These are phyloP conservation scores for Fusarium redolens DNA, from an alignment of 2,329 filamentous ascomycete species.

Conservation along the genomic window DNA sequence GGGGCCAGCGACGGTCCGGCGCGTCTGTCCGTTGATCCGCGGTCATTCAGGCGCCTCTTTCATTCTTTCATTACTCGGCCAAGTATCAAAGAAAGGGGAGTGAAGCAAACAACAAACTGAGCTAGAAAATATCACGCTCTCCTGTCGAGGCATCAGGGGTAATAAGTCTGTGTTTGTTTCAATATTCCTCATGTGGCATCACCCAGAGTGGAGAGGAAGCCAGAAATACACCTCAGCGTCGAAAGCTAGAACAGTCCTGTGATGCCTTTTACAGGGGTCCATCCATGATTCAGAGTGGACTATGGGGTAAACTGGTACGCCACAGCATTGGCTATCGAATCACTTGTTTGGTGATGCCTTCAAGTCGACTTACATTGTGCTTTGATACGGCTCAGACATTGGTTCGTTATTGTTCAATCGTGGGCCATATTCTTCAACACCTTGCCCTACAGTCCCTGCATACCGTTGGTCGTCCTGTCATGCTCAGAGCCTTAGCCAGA, in stretches of 20 bases:
- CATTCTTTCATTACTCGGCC: not conserved
- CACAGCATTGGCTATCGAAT: slow-evolving; percentile 32
- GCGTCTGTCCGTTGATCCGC: slow-evolving; percentile 31
- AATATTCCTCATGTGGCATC: slow-evolving; percentile 22
- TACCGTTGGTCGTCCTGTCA: slow-evolving; percentile 1
- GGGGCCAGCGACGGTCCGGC: slow-evolving; percentile 38
- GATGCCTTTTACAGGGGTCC: slow-evolving; percentile 27
- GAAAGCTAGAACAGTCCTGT: slow-evolving; percentile 15
- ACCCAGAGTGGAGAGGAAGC: slow-evolving; percentile 11
- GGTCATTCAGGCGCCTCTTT: slow-evolving; percentile 19
- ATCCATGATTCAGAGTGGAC: slow-evolving; percentile 10
- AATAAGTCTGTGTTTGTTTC: not conserved
- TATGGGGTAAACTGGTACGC: slow-evolving; percentile 40
- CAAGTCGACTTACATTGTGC: slow-evolving; percentile 2
- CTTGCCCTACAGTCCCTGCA: slow-evolving; percentile 32
- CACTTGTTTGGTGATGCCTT: slow-evolving; percentile 30
- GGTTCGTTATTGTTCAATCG: not conserved
- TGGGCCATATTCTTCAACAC: not conserved
- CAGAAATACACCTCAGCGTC: slow-evolving; percentile 24
- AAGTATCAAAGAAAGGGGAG: not conserved
- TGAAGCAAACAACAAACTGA: not conserved
- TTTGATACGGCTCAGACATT: not conserved
- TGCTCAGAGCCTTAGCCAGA: not conserved
- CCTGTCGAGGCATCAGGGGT: slow-evolving; percentile 11
- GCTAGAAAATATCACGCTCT: not conserved